Base-by-base conservation (phyloP, 208 protist genomes). In the Leishmania amazonensis region DNA sequence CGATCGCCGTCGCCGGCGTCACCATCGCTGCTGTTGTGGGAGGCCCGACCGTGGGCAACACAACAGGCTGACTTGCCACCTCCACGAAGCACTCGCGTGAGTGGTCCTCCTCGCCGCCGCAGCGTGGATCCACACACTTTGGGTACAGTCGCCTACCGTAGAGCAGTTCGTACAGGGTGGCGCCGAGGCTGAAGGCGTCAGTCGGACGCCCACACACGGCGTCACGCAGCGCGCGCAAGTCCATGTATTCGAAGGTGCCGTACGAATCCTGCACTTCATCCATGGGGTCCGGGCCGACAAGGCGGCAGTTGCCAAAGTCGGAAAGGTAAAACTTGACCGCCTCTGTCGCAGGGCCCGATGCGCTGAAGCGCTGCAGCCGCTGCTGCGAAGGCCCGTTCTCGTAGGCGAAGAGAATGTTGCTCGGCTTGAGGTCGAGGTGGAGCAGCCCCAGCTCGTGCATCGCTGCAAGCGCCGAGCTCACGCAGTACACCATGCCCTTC, bases 221-320 rank as follows among this genome's bases (percentile, higher is more conserved):
- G 75, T 95, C 85, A 31, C 80, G 76, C 45, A 97, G 87, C 0
- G 94, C 94, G 24, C 83, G 84, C 17, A 89, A 80, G 75, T 97
- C 94, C 94, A 97, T 97, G 89, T 97, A 97, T 79, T 96, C 94
- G 76, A 89, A 96, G 28, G 94, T 97, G 62, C 94, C 94, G 76
- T 93, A 87, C 5, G 88, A 88, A 53, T 91, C 91, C 2, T 75
- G 74, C 3, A 97, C 91, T 31, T 80, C 75, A 68, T 88, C 91
- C n/a, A 83, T 62, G 24, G 65, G 45, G 31, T 76, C 57, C 0
- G 91, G 91, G 0, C 89, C 91, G 47, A 97, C 89, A 45, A 97
- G 78, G 40, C 87, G 90, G 82, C 94, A 96, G 84, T 97, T 97
- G 70, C 94, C 94, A 75, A 96, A 97, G 85, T 97, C 94, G 53